Base-by-base conservation (phyloP, 257 asterid genomes). In the Perilla frutescens region DNA sequence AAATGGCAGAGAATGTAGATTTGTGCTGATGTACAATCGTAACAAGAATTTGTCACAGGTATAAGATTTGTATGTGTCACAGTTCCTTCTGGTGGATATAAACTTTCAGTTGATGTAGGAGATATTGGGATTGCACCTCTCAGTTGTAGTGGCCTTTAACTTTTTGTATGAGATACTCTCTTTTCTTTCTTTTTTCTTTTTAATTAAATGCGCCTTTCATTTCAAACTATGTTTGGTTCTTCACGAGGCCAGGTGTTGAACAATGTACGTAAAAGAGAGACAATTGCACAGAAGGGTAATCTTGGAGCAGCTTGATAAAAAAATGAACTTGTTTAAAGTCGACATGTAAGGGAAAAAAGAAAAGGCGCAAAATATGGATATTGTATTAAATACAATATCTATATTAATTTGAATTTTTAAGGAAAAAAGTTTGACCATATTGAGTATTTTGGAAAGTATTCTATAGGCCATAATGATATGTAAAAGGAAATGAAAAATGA, bases 391-490 rank as follows among this genome's bases (percentile, higher is more conserved):
- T 66, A 37, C 34, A 49, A 6, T 6, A 15, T 56, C n/a, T 47
- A 39, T 26, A 10, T 61, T 48, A 44, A 57, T 3, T 29, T 57
- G 3, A 48, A n/a, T 10, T 49, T 61, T 12, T 37, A 61, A 37
- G 48, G 47, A 36, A 47, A 44, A 14, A 29, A 39, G 36, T 34
- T 51, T 73, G 62, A 45, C 50, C 47, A 8, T 8, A 72, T 72
- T 57, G 77, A 67, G 7, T 48, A 39, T 13, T 68, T 75, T 36
- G 74, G 79, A 58, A 66, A 75, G 77, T 37, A 59, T 59, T 75
- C 15, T 60, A 70, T 39, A 40, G 62, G 58, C 43, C 55, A 39
- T 39, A 47, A 49, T 44, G 58, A 32, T 47, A 43, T 43, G 14
- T 4, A 45, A 49, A 53, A 41, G 14, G 66, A 12, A 44, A 14